Conservation (phyloP, 1,139 yeast genomes). For the Eremothecium gossypii region DNA sequence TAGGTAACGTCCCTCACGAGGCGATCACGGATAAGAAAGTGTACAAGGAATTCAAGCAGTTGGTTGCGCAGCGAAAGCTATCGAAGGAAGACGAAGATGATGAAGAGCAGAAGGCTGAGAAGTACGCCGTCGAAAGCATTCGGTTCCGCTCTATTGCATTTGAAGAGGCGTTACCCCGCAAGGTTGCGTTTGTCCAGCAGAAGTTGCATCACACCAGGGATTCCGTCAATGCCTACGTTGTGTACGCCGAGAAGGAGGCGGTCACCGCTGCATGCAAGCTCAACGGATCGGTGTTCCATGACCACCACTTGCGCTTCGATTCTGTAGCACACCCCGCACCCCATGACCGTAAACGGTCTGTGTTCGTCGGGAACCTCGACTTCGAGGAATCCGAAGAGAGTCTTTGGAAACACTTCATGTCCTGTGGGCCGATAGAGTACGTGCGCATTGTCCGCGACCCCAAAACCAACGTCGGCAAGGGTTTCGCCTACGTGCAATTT, state of each 20-base stretch:
- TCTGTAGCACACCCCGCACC: slow-evolving; percentile 84
- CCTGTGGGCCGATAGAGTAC: slow-evolving; percentile 68
- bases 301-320: slow-evolving; percentile 80
- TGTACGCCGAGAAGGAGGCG: slow-evolving; percentile 46
- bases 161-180: slow-evolving; percentile 80
- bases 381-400: slow-evolving; percentile 88
- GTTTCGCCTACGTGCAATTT: slow-evolving; percentile 94
- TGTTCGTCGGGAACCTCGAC: slow-evolving; percentile 90
- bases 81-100: slow-evolving; percentile 9
- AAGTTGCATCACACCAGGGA: slow-evolving; percentile 70
- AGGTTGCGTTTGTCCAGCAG: slow-evolving; percentile 80
- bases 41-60: slow-evolving; percentile 55
- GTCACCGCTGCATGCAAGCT: slow-evolving; percentile 36
- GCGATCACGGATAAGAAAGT: slow-evolving; percentile 57
- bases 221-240: slow-evolving; percentile 81
- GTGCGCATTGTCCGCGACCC: slow-evolving; percentile 88
- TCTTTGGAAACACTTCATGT: slow-evolving; percentile 72
- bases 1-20: slow-evolving; percentile 69
- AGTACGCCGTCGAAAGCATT: slow-evolving; percentile 53
- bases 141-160: slow-evolving; percentile 91
- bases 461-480: slow-evolving; percentile 92
- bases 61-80: slow-evolving; percentile 42
- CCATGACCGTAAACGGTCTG: slow-evolving; percentile 73
- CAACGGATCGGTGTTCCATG: slow-evolving; percentile 62
- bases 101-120: slow-evolving; percentile 7